Percentiles rank a stretch among this genome's conserved stretches.
phyloP scores from a whole-genome alignment of 352 stramenopile species.

The Aphanomyces invadans region DNA sequence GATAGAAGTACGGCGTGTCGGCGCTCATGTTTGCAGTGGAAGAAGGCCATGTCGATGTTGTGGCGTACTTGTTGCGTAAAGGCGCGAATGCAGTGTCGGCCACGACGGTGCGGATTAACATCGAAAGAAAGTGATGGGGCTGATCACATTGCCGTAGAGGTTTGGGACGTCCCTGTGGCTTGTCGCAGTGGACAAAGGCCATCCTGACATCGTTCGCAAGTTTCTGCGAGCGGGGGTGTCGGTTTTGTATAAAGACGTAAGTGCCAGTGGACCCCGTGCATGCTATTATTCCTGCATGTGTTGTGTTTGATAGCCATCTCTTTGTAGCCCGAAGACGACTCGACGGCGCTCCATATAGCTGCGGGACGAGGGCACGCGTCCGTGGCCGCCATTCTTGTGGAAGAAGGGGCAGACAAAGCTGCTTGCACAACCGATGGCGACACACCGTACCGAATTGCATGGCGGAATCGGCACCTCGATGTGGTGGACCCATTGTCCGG shows the following conservation, averaged over 20 bases:
- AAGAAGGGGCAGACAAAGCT: constrained; percentile 16
- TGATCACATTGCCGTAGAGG: not conserved
- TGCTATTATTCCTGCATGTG: not conserved
- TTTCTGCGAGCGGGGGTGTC: constrained; percentile 17
- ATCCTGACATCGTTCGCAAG: constrained; percentile 8
- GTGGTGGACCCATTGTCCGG: not conserved
- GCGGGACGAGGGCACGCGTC: not conserved
- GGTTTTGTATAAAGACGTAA: not conserved
- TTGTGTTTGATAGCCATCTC: too few relatives aligned
- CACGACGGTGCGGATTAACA: not conserved
- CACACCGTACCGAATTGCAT: constrained; percentile 10
- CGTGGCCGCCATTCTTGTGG: not conserved
- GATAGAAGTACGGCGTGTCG: constrained; percentile 15
- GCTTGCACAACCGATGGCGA: not conserved
- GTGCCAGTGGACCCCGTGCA: not conserved
- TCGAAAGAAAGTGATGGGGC: too few relatives aligned
- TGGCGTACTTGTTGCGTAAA: constrained; percentile 5
- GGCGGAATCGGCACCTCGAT: not conserved
- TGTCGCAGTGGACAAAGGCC: constrained; percentile 7
- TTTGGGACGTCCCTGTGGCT: constrained; percentile 13
- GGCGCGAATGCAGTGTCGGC: not conserved
- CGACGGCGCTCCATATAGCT: constrained; percentile 6
- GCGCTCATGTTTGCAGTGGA: constrained; percentile 19
- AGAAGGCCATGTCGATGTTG: constrained; percentile 15
- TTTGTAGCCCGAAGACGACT: constrained; percentile 1